Evolutionary conservation across 495 filamentous ascomycete genomes (phyloP).

Genomic region (Evernia prunastri): DNA sequence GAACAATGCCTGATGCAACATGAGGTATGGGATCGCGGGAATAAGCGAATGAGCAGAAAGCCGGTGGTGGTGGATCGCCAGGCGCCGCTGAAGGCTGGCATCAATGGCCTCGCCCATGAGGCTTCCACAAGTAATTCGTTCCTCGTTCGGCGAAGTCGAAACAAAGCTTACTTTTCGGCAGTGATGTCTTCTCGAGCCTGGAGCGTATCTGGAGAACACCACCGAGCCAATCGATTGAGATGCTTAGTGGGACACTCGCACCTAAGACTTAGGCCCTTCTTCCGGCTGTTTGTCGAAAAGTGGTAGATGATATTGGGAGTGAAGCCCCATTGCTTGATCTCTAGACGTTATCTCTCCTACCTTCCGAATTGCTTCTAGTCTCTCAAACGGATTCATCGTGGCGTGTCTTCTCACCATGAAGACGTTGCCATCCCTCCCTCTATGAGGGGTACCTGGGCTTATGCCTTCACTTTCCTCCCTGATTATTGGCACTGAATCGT

Average conservation of each 20-base stretch:
- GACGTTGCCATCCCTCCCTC: not conserved
- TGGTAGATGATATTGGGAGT: not conserved
- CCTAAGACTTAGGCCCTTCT: not conserved
- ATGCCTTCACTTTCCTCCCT: not conserved
- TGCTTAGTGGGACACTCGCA: not conserved
- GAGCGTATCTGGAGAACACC: not conserved
- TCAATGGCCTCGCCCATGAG: not conserved
- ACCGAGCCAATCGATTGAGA: not conserved
- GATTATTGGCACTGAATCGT: not conserved
- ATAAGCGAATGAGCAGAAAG: not conserved
- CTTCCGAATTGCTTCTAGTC: not conserved
- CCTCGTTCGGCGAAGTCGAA: not conserved
- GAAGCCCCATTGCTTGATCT: conserved; percentile 6
- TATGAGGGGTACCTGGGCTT: not conserved
- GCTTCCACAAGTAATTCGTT: not conserved
- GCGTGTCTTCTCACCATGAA: not conserved
- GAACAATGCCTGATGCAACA: not conserved
- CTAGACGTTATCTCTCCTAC: not conserved
- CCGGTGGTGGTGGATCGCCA: not conserved
- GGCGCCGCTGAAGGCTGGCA: not conserved
- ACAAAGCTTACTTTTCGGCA: not conserved
- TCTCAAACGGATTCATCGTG: not conserved
- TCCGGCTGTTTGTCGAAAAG: not conserved
- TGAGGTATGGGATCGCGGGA: not conserved
- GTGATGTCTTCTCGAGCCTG: not conserved